Evolutionary conservation across 169 alveolate genomes (phyloP), one percentile per base, ranked within the genome.

Genomic region (Toxoplasma gondii): DNA sequence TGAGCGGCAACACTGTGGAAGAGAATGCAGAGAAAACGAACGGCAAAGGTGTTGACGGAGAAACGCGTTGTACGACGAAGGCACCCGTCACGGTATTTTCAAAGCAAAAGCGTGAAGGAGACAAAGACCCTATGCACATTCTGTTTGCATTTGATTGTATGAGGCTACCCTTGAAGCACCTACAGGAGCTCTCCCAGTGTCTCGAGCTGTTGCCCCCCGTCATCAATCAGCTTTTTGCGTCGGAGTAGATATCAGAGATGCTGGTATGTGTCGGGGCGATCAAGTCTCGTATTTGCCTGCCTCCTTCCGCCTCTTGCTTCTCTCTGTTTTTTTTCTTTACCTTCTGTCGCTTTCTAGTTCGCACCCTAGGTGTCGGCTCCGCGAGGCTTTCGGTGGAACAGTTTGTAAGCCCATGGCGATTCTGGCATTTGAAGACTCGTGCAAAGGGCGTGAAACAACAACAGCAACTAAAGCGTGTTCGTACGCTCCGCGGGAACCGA

Each of bases 121-220:
- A 31, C 74, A 64, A 86, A n/a, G 36, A 41, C 36, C 88, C 88
- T n/a, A 17, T 31, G 45, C 81, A 49, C 36, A 34, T 88, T 16
- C 70, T 93, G 38, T 93, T 69, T 54, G 95, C 95, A 5, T 93
- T 93, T 93, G 95, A 93, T 70, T 90, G 95, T 36, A 83, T 93
- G 78, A 41, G 53, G 27, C 64, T 93, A 41, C 93, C 95, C 27
- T 74, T 93, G 70, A 49, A 39, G n/a, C 64, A 92, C 67, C 36
- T 92, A n/a, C 29, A 78, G 41, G 58, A 45, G 34, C 41, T 92
- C 7, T 36, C 94, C n/a, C 74, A 74, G 29, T 92, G 94, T n/a
- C 81, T 92, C 45, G 24, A 38, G 69, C 64, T 92, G 39, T 88
- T 92, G 49, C 94, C 94, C 1, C 74, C 84, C 36, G 91, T 82